A percentile compares a stretch with the other conserved stretches of the same genome.
These are phyloP conservation scores for Articulospora tetracladia DNA, from an alignment of 495 filamentous ascomycete genomes.

Conservation along the genomic window DNA sequence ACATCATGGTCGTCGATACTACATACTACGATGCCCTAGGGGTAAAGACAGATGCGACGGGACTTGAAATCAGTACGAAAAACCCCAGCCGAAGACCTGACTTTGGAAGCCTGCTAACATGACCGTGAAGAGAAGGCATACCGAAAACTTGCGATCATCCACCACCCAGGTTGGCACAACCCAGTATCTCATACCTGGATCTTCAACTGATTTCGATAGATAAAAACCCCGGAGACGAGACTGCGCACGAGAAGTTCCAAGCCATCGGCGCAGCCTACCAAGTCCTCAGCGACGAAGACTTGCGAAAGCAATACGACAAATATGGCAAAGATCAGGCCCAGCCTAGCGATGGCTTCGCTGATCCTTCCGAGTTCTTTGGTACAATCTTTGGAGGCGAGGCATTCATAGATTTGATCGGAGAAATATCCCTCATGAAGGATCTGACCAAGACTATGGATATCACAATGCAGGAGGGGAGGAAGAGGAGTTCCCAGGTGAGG, in stretches of 20 bases:
- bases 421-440: conserved; percentile 91
- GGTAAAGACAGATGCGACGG: conserved; percentile 82
- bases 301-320: conserved; percentile 92
- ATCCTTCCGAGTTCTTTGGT: conserved; percentile 96
- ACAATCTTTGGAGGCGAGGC: conserved; percentile 98
- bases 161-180: conserved; percentile 50
- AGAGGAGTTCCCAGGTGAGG: conserved; percentile 47
- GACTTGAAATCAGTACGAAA: conserved; percentile 77
- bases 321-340: conserved; percentile 90
- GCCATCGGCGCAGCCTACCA: conserved; percentile 97
- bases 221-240: conserved; percentile 96
- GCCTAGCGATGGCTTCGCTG: conserved; percentile 86
- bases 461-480: conserved; percentile 70
- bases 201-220: conserved; percentile 45
- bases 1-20: conserved; percentile 77
- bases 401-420: conserved; percentile 86
- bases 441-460: conserved; percentile 89
- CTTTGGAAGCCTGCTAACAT: background rate
- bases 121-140: conserved; percentile 75
- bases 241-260: conserved; percentile 92
- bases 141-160: conserved; percentile 82
- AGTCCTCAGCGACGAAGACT: conserved; percentile 81
- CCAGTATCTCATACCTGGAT: background rate
- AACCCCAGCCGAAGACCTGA: background rate
- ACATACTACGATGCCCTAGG: conserved; percentile 87